A percentile compares a stretch with the other conserved stretches of the same genome.
Conservation (phyloP, 805 yeast genomes). For the Grigorovia yakushimaensis region DNA sequence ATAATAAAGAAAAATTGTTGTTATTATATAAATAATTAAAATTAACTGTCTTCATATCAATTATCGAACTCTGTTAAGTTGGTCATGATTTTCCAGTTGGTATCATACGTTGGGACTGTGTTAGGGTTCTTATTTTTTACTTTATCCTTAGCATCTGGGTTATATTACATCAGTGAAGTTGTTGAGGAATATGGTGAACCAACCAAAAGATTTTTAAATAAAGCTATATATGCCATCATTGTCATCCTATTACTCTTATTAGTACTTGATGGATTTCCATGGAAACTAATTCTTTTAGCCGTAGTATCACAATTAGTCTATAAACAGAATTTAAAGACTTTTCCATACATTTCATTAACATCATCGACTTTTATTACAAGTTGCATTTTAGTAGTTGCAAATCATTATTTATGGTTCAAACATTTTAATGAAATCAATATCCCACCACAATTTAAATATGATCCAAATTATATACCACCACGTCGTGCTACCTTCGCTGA, state of each 20-base stretch:
- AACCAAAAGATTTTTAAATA: constrained; percentile 58
- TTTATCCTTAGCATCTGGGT: constrained; percentile 74
- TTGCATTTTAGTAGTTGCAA: constrained; percentile 61
- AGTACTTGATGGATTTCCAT: constrained; percentile 73
- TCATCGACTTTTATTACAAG: constrained; percentile 63
- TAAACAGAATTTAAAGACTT: constrained; percentile 62
- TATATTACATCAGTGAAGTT: constrained; percentile 81
- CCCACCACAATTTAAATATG: constrained; percentile 57
- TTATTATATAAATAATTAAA: no score
- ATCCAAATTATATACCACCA: constrained; percentile 50
- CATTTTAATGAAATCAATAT: constrained; percentile 59
- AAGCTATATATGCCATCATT: constrained; percentile 56
- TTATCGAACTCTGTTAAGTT: no score
- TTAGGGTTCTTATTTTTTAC: constrained; percentile 55
- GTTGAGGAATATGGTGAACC: constrained; percentile 90
- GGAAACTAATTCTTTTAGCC: constrained; percentile 55
- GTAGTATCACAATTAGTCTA: constrained; percentile 64
- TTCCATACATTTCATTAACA: constrained; percentile 73
- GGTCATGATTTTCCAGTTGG: constrained; percentile 52
- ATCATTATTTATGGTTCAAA: constrained; percentile 86
- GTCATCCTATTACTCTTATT: constrained; percentile 44
- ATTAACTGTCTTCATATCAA: no score
- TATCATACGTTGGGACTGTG: constrained; percentile 52
- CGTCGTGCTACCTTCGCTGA: constrained; percentile 75
- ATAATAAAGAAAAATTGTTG: no score